These are phyloP conservation scores for Xylaria sp. DNA, from an alignment of 2,329 filamentous ascomycete genomes.

Conservation along the genomic window DNA sequence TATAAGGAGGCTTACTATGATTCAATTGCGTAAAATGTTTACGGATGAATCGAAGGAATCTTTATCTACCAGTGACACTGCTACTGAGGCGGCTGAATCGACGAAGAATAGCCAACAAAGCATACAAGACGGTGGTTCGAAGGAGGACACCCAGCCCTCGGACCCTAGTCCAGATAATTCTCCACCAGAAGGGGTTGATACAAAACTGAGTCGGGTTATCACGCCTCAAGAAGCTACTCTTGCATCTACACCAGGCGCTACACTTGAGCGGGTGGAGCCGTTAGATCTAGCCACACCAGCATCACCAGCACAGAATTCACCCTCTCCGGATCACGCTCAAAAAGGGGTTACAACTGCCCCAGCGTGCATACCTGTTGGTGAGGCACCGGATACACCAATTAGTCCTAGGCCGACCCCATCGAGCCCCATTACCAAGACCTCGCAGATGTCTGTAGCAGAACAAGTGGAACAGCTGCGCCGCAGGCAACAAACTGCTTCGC, in stretches of 20 bases:
- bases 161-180: slow-evolving; percentile 33
- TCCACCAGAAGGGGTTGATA: slow-evolving; percentile 33
- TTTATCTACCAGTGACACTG: slow-evolving; percentile 74
- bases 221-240: slow-evolving; percentile 48
- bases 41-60: slow-evolving; percentile 87
- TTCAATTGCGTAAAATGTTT: slow-evolving; percentile 95
- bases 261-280: slow-evolving; percentile 60
- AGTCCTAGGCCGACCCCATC: slow-evolving; percentile 38
- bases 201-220: slow-evolving; percentile 32
- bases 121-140: slow-evolving; percentile 38
- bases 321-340: slow-evolving; percentile 28
- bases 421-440: slow-evolving; percentile 19
- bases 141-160: slow-evolving; percentile 37
- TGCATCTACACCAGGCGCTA: slow-evolving; percentile 47
- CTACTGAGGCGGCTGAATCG: slow-evolving; percentile 63
- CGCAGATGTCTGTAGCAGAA: slow-evolving; percentile 46
- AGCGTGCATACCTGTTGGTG: slow-evolving; percentile 39
- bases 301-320: slow-evolving; percentile 44
- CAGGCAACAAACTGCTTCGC: slow-evolving; percentile 55
- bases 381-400: slow-evolving; percentile 32
- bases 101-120: slow-evolving; percentile 56
- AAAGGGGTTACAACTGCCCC: slow-evolving; percentile 36
- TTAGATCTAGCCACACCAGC: slow-evolving; percentile 60
- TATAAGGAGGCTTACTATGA: slow-evolving; percentile 87
- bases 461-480: slow-evolving; percentile 58